Evolutionary conservation across 2,329 filamentous ascomycete species (phyloP).

Genomic region (Trichophyton simii): DNA sequence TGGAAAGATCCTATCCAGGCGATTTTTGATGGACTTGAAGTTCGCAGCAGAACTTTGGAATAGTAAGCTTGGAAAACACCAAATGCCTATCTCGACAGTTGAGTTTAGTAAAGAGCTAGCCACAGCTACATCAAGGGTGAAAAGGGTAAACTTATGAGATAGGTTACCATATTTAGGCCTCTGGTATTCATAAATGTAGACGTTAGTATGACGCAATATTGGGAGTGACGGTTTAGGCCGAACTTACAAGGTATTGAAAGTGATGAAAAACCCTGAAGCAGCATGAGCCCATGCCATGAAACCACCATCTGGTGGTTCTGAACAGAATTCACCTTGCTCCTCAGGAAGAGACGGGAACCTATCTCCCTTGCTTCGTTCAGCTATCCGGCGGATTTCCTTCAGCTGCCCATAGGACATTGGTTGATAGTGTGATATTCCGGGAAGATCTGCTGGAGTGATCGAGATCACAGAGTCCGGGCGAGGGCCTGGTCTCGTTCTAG

Average conservation of each 20-base stretch:
- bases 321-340: conserved; percentile 2
- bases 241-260: conserved; percentile 24
- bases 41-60: conserved; percentile 17
- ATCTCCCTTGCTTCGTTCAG: neutral
- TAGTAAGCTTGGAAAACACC: conserved; percentile 35
- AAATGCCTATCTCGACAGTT: conserved; percentile 18
- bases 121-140: neutral
- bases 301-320: conserved; percentile 21
- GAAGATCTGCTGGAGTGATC: conserved; percentile 9
- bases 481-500: neutral
- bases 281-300: conserved; percentile 24
- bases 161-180: conserved; percentile 23
- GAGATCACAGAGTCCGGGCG: conserved; percentile 1
- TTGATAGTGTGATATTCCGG: conserved; percentile 5
- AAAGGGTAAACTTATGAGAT: neutral
- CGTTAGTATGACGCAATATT: neutral
- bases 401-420: conserved; percentile 9
- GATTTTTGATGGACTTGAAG: conserved; percentile 21
- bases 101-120: neutral
- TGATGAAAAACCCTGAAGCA: conserved; percentile 17
- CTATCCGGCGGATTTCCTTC: conserved; percentile 8
- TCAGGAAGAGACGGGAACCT: neutral
- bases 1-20: conserved; percentile 33
- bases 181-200: conserved; percentile 1
- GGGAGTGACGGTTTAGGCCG: neutral